phyloP scores from a whole-genome alignment of 2,329 filamentous ascomycete species.

The Penicillium sp. region DNA sequence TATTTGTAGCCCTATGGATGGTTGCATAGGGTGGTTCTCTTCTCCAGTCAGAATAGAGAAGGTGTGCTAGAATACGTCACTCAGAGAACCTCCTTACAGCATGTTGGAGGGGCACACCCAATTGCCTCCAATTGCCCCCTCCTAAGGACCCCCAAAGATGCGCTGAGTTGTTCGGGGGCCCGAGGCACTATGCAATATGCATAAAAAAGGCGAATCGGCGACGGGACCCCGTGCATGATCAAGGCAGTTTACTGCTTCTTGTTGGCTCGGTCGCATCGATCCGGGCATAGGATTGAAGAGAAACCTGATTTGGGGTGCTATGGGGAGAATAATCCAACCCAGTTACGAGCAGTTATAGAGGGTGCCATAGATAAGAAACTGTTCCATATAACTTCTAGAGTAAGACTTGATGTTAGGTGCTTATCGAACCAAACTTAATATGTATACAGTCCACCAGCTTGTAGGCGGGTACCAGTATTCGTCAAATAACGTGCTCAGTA shows the following conservation, averaged over 20 bases:
- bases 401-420: background rate
- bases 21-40: background rate
- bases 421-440: background rate
- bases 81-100: conserved; percentile 14
- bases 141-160: background rate
- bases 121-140: background rate
- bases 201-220: conserved; percentile 2
- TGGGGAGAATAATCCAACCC: background rate
- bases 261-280: background rate
- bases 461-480: background rate
- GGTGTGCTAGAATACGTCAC: conserved; percentile 15
- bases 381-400: background rate
- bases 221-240: background rate
- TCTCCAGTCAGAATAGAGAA: background rate
- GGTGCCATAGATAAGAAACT: background rate
- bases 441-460: background rate
- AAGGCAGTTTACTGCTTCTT: background rate
- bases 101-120: conserved; percentile 4
- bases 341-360: background rate
- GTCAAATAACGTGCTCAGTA: conserved; percentile 1
- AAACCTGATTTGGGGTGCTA: background rate
- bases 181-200: background rate
- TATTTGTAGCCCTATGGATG: background rate
- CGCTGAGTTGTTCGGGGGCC: conserved; percentile 3
- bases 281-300: background rate